Base-by-base conservation (phyloP, 371 early-diverging fungal species). In the Massospora cicadina region DNA sequence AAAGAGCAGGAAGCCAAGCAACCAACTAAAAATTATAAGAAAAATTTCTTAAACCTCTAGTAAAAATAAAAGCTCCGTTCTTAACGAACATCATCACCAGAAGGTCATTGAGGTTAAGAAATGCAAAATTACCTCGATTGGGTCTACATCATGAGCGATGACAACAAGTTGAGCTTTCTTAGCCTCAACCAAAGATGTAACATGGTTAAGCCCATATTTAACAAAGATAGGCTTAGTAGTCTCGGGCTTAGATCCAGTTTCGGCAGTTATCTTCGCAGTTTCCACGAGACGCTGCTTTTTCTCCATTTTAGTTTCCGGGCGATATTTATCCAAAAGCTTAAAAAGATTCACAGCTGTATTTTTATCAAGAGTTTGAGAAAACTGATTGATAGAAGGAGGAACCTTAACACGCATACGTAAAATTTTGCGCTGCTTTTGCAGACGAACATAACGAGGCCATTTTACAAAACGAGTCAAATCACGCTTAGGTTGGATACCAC, bases 141-240 rank as follows among this genome's bases (percentile, higher is more conserved):
- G 99, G 82, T 98, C 96, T 72, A 99, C 99, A 80, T 99, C 97
- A 75, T 95, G 84, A 68, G 98, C 98, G 77, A 99, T 98, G 72
- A 98, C 83, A 64, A 99, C 99, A 66, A 99, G 83, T 75, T 90
- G 86, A 72, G 98, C 95, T 88, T 95, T 98, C 88, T 98, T 98
- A 76, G 83, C 80, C 84, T 98, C 99, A 65, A 99, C 81, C 58
- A 98, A 81, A 65, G 93, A 89, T 67, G 95, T 93, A 74, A 99
- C 88, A 86, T 99, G 99, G 89, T 98, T 98, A 74, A 99, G 86
- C 79, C 99, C 99, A 82, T 90, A 93, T 89, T 98, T 98, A 83
- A 98, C 84, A 66, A 93, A 77, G 67, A 85, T 74, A 64, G 98
- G 98, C 90, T 98, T 98, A 78, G 89, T 90, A 72, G 89, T 82